phyloP scores from a whole-genome alignment of 2,329 filamentous ascomycete genomes.

The Purpureocillium takamizusanense region DNA sequence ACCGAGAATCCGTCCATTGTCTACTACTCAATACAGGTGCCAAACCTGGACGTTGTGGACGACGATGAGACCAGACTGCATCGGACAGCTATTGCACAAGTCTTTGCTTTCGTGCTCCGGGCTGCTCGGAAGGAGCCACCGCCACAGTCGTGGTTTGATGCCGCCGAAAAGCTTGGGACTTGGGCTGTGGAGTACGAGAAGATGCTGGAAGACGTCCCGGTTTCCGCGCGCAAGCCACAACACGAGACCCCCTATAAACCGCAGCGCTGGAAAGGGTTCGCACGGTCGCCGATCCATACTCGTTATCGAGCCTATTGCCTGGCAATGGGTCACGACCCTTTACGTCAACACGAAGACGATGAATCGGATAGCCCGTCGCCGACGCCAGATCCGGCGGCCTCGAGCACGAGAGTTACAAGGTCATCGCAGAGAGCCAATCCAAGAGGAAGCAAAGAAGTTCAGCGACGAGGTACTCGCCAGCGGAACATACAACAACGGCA shows the following conservation, averaged over 20 bases:
- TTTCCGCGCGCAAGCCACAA: constrained; percentile 10
- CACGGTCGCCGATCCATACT: constrained; percentile 18
- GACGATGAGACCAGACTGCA: constrained; percentile 23
- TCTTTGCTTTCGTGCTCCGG: constrained; percentile 27
- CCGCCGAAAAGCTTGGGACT: constrained; percentile 15
- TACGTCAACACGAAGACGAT: constrained; percentile 7
- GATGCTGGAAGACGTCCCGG: constrained; percentile 14
- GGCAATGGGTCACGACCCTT: constrained; percentile 6
- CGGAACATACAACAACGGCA: too few species aligned
- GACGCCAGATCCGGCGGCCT: too few species aligned
- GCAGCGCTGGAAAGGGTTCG: constrained; percentile 18
- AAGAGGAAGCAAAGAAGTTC: too few species aligned
- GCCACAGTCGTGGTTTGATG: constrained; percentile 19
- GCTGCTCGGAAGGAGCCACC: constrained; percentile 19
- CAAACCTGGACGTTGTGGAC: constrained; percentile 21
- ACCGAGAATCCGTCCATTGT: constrained; percentile 20
- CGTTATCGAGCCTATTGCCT: constrained; percentile 1
- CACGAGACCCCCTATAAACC: constrained; percentile 14
- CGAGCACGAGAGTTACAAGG: too few species aligned
- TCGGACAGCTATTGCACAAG: constrained; percentile 25
- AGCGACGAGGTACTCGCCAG: too few species aligned
- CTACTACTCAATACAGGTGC: constrained; percentile 22
- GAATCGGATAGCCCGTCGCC: constrained; percentile 13
- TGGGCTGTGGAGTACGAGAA: constrained; percentile 25
- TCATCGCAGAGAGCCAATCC: too few species aligned